Evolutionary conservation across 2,329 filamentous ascomycete genomes (phyloP), one percentile per base, ranked within the genome.

Genomic region (Penicillium olsonii): DNA sequence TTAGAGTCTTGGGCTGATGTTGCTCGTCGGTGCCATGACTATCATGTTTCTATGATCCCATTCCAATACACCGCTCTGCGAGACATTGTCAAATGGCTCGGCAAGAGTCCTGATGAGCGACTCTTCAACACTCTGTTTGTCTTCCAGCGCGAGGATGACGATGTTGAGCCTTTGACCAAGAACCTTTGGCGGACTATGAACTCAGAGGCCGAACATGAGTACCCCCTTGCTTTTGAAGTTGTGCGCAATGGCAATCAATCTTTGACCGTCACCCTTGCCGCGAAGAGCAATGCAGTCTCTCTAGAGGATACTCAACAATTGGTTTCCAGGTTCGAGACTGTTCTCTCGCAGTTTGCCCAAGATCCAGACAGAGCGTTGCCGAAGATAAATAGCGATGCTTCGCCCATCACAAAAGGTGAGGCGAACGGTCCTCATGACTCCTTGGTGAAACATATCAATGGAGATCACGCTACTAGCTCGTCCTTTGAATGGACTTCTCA

Each of bases 91-190:
- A 95, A 90, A 67, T 95, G 89, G 86, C 85, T 84, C 56, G 78
- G 80, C 0, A 74, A 75, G 4, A 79, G 79, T 3, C 73, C 72
- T 1, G 70, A 71, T n/a, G 68, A 81, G 35, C 76, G 81, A 0
- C 70, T 92, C 2, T 96, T 96, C 63, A 87, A 95, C 51, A 86
- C 79, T 0, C 74, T 96, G 1, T 95, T 96, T 58, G 87, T 90
- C 0, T 96, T 92, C 64, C 88, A 95, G 61, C 76, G 79, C 29
- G 74, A 81, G 2, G 54, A 62, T 1, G 50, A 60, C 0, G 48
- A 62, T 0, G 37, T 51, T 1, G 63, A 61, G 44, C 48, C 50
- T 3, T 39, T n/a, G 54, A 67, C 3, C 59, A 47, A 69, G 2
- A 47, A 59, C 1, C 57, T 84, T 1, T 92, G 89, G 85, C 71